phyloP scores from a whole-genome alignment of 2,329 filamentous ascomycete genomes.

The Neonectria ditissima region DNA sequence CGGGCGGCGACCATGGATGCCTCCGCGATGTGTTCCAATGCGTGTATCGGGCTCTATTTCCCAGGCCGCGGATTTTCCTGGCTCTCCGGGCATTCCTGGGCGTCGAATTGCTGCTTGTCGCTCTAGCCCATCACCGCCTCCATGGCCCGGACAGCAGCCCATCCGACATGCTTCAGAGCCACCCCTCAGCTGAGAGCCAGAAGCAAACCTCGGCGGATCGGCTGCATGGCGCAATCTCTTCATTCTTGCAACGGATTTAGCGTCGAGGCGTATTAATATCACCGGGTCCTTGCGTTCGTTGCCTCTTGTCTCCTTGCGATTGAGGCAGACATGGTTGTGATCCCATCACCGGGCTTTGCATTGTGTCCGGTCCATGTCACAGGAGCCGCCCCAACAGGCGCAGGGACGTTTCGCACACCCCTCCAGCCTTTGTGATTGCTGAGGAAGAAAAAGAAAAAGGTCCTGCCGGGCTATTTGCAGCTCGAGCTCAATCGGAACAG shows the following conservation, averaged over 20 bases:
- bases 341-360: conserved; percentile 18
- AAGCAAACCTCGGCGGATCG: conserved; percentile 44
- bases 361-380: not conserved
- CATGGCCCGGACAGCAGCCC: conserved; percentile 21
- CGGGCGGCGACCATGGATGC: conserved; percentile 46
- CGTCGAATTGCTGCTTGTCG: conserved; percentile 35
- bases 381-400: not conserved
- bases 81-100: conserved; percentile 34
- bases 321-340: conserved; percentile 25
- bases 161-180: conserved; percentile 34
- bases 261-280: conserved; percentile 26
- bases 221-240: conserved; percentile 44
- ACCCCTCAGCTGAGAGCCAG: conserved; percentile 42
- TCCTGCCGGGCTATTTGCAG: not conserved
- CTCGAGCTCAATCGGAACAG: conserved; percentile 17
- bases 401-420: not conserved
- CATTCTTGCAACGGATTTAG: conserved; percentile 41
- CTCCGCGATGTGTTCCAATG: conserved; percentile 24
- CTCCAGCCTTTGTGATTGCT: conserved; percentile 16
- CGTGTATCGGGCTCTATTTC: not conserved
- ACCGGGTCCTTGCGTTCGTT: conserved; percentile 23
- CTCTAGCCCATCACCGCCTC: conserved; percentile 5
- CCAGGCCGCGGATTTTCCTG: conserved; percentile 38
- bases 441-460: conserved; percentile 1
- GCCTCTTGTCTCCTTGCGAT: conserved; percentile 36